A percentile compares a stretch with the other conserved stretches of the same genome.
These are phyloP conservation scores for Phytophthora quininea DNA, from an alignment of 352 stramenopile genomes.

Conservation along the genomic window DNA sequence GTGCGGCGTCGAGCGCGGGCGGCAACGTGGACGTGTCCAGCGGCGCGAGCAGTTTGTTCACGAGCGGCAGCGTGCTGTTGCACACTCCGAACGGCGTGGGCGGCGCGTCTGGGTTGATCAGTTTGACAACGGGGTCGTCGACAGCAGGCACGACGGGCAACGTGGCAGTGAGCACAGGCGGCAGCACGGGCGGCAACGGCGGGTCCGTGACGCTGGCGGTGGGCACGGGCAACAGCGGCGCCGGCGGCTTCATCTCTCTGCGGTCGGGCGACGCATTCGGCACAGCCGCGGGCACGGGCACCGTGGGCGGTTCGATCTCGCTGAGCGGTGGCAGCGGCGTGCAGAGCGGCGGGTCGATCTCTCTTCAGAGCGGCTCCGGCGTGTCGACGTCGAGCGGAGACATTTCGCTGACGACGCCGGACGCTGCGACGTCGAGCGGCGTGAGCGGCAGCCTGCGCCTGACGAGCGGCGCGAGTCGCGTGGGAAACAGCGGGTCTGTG, in stretches of 20 bases:
- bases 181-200: slow-evolving; percentile 21
- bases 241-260: slow-evolving; percentile 31
- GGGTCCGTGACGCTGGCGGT: slow-evolving; percentile 11
- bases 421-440: background rate
- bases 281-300: background rate
- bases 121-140: slow-evolving; percentile 30
- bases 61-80: slow-evolving; percentile 5
- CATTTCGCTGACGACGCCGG: slow-evolving; percentile 10
- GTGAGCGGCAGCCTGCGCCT: background rate
- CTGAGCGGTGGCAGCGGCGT: slow-evolving; percentile 22
- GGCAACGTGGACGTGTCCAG: background rate
- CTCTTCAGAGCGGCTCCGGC: slow-evolving; percentile 22
- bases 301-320: slow-evolving; percentile 23
- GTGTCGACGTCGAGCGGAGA: slow-evolving; percentile 25
- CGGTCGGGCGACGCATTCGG: background rate
- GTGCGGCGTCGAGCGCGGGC: background rate
- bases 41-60: slow-evolving; percentile 3
- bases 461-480: background rate
- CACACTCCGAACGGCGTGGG: background rate
- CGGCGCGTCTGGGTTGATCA: background rate
- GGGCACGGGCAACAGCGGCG: slow-evolving; percentile 2
- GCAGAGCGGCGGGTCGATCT: slow-evolving; percentile 21
- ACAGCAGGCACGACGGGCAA: slow-evolving; percentile 12
- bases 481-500: background rate
- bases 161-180: slow-evolving; percentile 17